Evolutionary conservation across 2,329 filamentous ascomycete species (phyloP).

Genomic region (Pseudogymnoascus sp.): DNA sequence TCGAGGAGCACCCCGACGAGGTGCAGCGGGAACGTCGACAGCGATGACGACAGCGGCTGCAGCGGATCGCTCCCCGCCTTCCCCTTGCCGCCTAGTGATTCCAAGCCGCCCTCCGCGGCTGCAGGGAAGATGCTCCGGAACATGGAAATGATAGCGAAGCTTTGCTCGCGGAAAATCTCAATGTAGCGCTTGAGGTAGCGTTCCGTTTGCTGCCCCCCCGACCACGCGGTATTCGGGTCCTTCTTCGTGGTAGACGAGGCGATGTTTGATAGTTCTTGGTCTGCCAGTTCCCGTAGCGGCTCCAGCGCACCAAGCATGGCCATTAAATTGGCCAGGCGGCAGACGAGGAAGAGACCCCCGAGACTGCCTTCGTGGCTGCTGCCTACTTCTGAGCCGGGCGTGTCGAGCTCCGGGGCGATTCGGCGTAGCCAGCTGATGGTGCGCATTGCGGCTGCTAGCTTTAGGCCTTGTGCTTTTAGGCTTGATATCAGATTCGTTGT

Average conservation of each 20-base stretch:
- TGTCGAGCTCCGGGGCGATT: conserved; percentile 70
- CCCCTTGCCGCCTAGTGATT: conserved; percentile 16
- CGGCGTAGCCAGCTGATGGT: conserved; percentile 86
- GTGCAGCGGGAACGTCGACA: conserved; percentile 77
- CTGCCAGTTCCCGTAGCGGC: conserved; percentile 78
- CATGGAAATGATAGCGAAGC: conserved; percentile 90
- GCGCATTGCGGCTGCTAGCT: conserved; percentile 81
- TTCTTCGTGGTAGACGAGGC: conserved; percentile 36
- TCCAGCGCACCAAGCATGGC: conserved; percentile 74
- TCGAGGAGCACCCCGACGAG: conserved; percentile 73
- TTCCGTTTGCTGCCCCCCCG: conserved; percentile 82
- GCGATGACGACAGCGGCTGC: conserved; percentile 60
- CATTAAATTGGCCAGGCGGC: conserved; percentile 70
- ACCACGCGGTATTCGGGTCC: conserved; percentile 40
- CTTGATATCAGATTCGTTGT: conserved; percentile 72
- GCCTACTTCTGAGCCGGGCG: conserved; percentile 24
- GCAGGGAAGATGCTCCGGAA: conserved; percentile 81
- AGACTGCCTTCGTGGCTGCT: conserved; percentile 54
- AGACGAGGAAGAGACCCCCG: conserved; percentile 79
- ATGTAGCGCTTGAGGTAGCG: conserved; percentile 91
- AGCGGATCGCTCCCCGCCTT: conserved; percentile 34
- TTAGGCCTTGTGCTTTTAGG: conserved; percentile 68
- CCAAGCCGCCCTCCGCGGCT: conserved; percentile 28
- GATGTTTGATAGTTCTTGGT: conserved; percentile 59
- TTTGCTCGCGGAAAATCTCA: conserved; percentile 95